Percentiles rank a stretch among this genome's conserved stretches.
These are phyloP conservation scores for Passiflora organensis DNA, from an alignment of 345 rosid genomes.

Conservation along the genomic window DNA sequence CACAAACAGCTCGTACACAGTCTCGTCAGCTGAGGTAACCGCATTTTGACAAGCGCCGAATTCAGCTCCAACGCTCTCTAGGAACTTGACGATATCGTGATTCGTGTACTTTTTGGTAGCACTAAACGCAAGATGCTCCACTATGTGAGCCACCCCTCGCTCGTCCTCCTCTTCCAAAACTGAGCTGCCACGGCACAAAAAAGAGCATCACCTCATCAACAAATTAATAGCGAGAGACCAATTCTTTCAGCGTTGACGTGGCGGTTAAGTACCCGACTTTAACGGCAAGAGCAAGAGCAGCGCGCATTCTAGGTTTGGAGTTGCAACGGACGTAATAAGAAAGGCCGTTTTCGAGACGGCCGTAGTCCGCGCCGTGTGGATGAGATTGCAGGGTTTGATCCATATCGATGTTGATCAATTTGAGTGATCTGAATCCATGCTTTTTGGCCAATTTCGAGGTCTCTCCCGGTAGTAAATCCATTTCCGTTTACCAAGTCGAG, in stretches of 20 bases:
- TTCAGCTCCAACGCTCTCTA: slow-evolving; percentile 92
- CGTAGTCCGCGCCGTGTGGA: slow-evolving; percentile 72
- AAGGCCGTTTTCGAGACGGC: slow-evolving; percentile 80
- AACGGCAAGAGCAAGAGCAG: slow-evolving; percentile 82
- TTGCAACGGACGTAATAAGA: slow-evolving; percentile 77
- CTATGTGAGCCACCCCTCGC: slow-evolving; percentile 93
- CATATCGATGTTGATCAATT: slow-evolving; percentile 57
- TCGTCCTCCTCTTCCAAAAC: slow-evolving; percentile 95
- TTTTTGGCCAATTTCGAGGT: slow-evolving; percentile 42
- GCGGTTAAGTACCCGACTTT: slow-evolving; percentile 55
- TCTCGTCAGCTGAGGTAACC: slow-evolving; percentile 81
- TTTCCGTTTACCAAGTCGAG: slow-evolving; percentile 10
- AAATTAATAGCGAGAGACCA: background rate
- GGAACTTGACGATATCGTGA: slow-evolving; percentile 85
- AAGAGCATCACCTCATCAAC: slow-evolving; percentile 25
- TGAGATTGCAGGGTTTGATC: slow-evolving; percentile 45
- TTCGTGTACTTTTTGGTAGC: slow-evolving; percentile 76
- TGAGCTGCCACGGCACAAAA: slow-evolving; percentile 65
- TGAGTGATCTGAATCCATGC: slow-evolving; percentile 80
- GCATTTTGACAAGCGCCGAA: slow-evolving; percentile 98
- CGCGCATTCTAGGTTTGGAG: slow-evolving; percentile 84
- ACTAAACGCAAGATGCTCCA: slow-evolving; percentile 94
- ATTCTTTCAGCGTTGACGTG: background rate
- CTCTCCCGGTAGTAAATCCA: slow-evolving; percentile 69
- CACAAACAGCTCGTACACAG: slow-evolving; percentile 80